Conservation (phyloP, 202 grass and related monocot species). For the Eragrostis tef region DNA sequence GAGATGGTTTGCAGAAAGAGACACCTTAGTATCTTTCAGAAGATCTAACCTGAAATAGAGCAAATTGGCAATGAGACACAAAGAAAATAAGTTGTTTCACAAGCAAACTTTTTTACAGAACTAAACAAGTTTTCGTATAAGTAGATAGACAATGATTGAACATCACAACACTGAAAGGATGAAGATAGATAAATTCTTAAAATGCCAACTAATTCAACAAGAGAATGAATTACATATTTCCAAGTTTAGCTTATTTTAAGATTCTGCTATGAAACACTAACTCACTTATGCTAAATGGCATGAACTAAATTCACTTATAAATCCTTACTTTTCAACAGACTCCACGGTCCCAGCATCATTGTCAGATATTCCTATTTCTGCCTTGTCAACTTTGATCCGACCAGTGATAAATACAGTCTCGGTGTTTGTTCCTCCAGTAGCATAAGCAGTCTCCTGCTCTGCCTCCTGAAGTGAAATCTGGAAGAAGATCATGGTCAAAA, state of each 20-base stretch:
- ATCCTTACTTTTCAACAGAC: constrained; percentile 81
- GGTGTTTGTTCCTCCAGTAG: constrained; percentile 62
- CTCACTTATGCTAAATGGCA: not conserved
- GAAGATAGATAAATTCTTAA: not conserved
- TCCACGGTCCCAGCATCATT: constrained; percentile 65
- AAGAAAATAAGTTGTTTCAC: constrained; percentile 11
- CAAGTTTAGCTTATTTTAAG: not conserved
- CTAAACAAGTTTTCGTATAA: constrained; percentile 5
- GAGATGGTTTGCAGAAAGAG: constrained; percentile 86
- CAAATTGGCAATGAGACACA: constrained; percentile 7
- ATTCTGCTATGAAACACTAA: not conserved
- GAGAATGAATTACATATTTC: constrained; percentile 12
- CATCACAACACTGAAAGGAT: not conserved
- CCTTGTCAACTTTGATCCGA: constrained; percentile 76
- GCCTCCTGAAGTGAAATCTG: constrained; percentile 74
- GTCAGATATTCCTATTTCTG: constrained; percentile 81
- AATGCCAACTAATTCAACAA: not conserved
- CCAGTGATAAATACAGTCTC: constrained; percentile 70
- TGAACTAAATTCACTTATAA: constrained; percentile 14
- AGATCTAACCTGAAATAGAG: constrained; percentile 84
- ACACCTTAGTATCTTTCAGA: constrained; percentile 58
- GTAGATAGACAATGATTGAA: not conserved
- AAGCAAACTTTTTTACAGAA: not conserved
- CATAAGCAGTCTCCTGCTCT: constrained; percentile 71
- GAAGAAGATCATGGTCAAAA: constrained; percentile 14